A percentile compares a stretch with the other conserved stretches of the same genome.
Evolutionary conservation across 106 monocot genomes (phyloP).

Genomic region (Acorus calamus): DNA sequence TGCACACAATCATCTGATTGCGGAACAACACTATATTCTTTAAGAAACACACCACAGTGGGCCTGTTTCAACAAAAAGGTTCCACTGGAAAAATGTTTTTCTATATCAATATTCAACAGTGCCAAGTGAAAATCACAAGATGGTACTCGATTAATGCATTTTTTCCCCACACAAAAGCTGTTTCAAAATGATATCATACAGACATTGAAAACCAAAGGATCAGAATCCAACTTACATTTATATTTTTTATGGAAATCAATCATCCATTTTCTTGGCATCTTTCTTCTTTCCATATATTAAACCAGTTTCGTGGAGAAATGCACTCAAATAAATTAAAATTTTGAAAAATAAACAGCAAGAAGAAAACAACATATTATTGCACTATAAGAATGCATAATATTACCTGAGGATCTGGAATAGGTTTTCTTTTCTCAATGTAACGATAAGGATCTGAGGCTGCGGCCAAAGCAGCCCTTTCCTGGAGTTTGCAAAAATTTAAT

Average conservation of each 20-base stretch:
- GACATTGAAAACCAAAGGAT: no score
- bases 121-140: no score
- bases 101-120: no score
- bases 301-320: slow-evolving; percentile 43
- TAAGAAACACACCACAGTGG: no score
- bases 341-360: neutral
- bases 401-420: slow-evolving; percentile 96
- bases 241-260: slow-evolving; percentile 8
- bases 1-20: no score
- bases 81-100: no score
- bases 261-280: slow-evolving; percentile 23
- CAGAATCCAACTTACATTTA: no score
- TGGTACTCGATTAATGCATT: no score
- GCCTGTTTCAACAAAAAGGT: no score
- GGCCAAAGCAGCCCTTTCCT: slow-evolving; percentile 74
- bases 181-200: no score
- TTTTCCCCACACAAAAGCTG: no score
- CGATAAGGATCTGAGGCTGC: slow-evolving; percentile 68
- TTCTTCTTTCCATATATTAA: slow-evolving; percentile 76
- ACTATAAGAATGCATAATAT: neutral
- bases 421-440: slow-evolving; percentile 79
- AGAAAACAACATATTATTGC: neutral
- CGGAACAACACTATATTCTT: no score
- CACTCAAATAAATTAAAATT: neutral
- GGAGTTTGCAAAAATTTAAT: neutral